phyloP scores from a whole-genome alignment of 1,284 basidiomycete species.

The Cronartium quercuum region DNA sequence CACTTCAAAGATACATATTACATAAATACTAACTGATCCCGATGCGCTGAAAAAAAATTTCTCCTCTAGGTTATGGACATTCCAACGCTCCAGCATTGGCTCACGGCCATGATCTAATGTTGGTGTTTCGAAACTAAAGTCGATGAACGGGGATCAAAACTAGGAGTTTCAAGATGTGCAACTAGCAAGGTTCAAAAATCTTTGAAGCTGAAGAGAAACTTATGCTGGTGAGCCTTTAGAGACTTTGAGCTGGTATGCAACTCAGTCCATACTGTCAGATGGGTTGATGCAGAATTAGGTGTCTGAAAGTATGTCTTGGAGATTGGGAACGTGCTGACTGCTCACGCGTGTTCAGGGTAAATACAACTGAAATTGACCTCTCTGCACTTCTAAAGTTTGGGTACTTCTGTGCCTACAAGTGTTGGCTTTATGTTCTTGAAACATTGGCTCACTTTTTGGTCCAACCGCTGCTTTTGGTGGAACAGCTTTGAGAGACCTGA shows the following conservation, averaged over 20 bases:
- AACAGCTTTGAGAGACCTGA: constrained; percentile 68
- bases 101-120: constrained; percentile 76
- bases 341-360: constrained; percentile 72
- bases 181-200: constrained; percentile 68
- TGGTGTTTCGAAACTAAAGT: constrained; percentile 72
- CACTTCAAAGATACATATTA: no score
- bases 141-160: constrained; percentile 73
- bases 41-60: background rate
- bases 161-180: constrained; percentile 70
- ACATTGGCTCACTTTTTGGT: no score
- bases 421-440: no score
- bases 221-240: constrained; percentile 58
- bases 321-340: constrained; percentile 76
- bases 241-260: no score
- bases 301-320: constrained; percentile 59
- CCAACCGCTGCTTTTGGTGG: background rate
- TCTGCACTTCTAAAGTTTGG: constrained; percentile 70
- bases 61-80: constrained; percentile 64
- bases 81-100: constrained; percentile 64
- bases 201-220: constrained; percentile 62
- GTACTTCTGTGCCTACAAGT: background rate
- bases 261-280: no score
- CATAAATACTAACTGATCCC: background rate
- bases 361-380: constrained; percentile 73
- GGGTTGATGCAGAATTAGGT: no score